Conservation (phyloP, 2,329 filamentous ascomycete species). For the Cryphonectria parasitica region DNA sequence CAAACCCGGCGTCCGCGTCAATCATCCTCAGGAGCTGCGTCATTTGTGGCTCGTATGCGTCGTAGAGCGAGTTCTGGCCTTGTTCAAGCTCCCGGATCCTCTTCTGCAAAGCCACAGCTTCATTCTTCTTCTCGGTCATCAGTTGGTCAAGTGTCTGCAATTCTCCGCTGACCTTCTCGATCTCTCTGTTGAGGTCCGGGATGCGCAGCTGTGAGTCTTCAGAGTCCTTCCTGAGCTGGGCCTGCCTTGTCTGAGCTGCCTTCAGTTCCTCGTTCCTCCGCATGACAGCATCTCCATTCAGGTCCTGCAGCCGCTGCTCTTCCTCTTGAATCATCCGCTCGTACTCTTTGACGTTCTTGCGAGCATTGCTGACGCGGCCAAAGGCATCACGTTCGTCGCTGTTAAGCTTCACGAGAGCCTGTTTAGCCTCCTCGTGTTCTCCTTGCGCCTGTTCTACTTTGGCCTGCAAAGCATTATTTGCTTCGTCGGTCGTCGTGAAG, state of each 20-base stretch:
- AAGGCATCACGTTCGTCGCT: slow-evolving; percentile 69
- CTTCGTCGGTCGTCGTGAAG: slow-evolving; percentile 49
- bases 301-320: slow-evolving; percentile 64
- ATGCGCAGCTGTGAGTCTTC: slow-evolving; percentile 37
- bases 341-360: slow-evolving; percentile 49
- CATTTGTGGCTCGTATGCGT: slow-evolving; percentile 68
- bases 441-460: slow-evolving; percentile 53
- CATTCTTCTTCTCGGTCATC: slow-evolving; percentile 52
- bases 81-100: slow-evolving; percentile 56
- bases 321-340: slow-evolving; percentile 58
- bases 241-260: slow-evolving; percentile 55
- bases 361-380: slow-evolving; percentile 57
- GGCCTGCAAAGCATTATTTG: slow-evolving; percentile 52
- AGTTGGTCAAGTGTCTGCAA: slow-evolving; percentile 38
- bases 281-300: slow-evolving; percentile 71
- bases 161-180: slow-evolving; percentile 39
- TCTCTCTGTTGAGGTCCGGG: slow-evolving; percentile 40
- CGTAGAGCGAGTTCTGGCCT: slow-evolving; percentile 62
- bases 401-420: slow-evolving; percentile 59
- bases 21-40: slow-evolving; percentile 70
- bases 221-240: slow-evolving; percentile 46
- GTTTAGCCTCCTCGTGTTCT: slow-evolving; percentile 57
- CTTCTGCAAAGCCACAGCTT: slow-evolving; percentile 57
- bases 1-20: slow-evolving; percentile 69
- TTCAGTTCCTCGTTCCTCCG: slow-evolving; percentile 64